These are phyloP conservation scores for Cryptococcus sp. DNA, from an alignment of 1,284 basidiomycete genomes.

Conservation along the genomic window DNA sequence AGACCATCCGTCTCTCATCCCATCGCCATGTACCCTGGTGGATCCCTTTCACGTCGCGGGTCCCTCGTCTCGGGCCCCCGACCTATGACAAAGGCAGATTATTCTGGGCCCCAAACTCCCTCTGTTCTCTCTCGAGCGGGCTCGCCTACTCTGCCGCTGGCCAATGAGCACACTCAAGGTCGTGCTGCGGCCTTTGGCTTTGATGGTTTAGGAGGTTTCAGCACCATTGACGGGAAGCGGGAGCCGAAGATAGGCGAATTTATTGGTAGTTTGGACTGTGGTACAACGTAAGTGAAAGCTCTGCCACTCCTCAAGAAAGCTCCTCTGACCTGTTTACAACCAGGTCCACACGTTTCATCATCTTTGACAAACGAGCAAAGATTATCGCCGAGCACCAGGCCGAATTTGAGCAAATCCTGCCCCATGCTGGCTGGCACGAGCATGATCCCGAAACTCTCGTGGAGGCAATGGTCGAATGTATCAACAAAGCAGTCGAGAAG, in stretches of 20 bases:
- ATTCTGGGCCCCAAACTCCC: slow-evolving; percentile 44
- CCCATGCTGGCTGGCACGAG: slow-evolving; percentile 92
- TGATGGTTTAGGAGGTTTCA: slow-evolving; percentile 29
- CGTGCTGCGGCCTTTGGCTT: slow-evolving; percentile 11
- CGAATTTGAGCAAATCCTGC: slow-evolving; percentile 90
- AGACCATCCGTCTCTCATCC: slow-evolving; percentile 7
- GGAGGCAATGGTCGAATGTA: slow-evolving; percentile 73
- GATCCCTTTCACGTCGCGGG: slow-evolving; percentile 32
- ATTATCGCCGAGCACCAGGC: slow-evolving; percentile 84
- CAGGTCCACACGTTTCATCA: slow-evolving; percentile 90
- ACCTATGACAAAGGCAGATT: slow-evolving; percentile 43
- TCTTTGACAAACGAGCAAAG: slow-evolving; percentile 86
- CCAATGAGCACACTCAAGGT: slow-evolving; percentile 36
- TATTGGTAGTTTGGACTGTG: slow-evolving; percentile 86
- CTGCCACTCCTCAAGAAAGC: not conserved
- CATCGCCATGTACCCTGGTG: slow-evolving; percentile 2
- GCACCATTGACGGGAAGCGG: slow-evolving; percentile 23
- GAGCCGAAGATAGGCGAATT: slow-evolving; percentile 60
- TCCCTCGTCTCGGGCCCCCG: slow-evolving; percentile 41
- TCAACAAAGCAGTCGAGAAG: slow-evolving; percentile 69
- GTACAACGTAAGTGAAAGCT: slow-evolving; percentile 73
- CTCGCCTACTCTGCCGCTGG: slow-evolving; percentile 48
- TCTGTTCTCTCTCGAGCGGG: slow-evolving; percentile 51
- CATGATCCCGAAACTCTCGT: slow-evolving; percentile 88
- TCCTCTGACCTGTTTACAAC: slow-evolving; percentile 2